Conservation (phyloP, 2,329 filamentous ascomycete genomes). For the Exophiala alcalophila region DNA sequence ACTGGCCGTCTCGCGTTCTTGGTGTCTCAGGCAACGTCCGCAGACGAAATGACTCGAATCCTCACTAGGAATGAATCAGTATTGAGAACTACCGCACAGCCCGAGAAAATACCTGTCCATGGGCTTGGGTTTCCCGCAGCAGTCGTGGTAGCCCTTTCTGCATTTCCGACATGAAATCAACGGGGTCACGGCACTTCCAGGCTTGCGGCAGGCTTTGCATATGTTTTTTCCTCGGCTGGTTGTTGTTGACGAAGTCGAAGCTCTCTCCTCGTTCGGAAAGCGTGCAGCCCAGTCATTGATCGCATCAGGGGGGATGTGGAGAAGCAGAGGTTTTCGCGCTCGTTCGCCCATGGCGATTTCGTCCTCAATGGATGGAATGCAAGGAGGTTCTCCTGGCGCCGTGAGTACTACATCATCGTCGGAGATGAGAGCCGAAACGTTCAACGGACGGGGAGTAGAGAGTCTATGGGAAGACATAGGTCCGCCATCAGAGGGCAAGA, state of each 20-base stretch:
- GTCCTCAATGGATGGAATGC: background rate
- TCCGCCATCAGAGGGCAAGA: background rate
- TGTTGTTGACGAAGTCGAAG: constrained; percentile 13
- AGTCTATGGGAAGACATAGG: background rate
- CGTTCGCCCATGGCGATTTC: background rate
- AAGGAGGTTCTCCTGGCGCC: too few species aligned
- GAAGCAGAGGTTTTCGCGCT: background rate
- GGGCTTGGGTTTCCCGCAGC: constrained; percentile 25
- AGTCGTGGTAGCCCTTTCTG: constrained; percentile 20
- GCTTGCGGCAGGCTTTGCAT: constrained; percentile 22
- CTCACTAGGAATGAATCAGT: constrained; percentile 11
- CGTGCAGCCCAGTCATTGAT: background rate
- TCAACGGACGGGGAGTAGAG: too few species aligned
- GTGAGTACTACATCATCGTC: too few species aligned
- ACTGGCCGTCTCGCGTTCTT: background rate
- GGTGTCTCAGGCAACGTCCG: constrained; percentile 16
- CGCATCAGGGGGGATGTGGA: background rate
- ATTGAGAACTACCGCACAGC: background rate
- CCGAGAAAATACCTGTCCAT: constrained; percentile 8
- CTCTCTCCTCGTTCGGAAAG: constrained; percentile 9
- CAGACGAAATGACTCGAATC: constrained; percentile 22
- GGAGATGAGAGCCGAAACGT: too few species aligned
- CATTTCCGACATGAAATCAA: constrained; percentile 21
- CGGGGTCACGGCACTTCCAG: constrained; percentile 14
- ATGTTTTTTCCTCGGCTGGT: constrained; percentile 8